Conservation (phyloP, 2,329 filamentous ascomycete species). For the Alternaria brassicae region DNA sequence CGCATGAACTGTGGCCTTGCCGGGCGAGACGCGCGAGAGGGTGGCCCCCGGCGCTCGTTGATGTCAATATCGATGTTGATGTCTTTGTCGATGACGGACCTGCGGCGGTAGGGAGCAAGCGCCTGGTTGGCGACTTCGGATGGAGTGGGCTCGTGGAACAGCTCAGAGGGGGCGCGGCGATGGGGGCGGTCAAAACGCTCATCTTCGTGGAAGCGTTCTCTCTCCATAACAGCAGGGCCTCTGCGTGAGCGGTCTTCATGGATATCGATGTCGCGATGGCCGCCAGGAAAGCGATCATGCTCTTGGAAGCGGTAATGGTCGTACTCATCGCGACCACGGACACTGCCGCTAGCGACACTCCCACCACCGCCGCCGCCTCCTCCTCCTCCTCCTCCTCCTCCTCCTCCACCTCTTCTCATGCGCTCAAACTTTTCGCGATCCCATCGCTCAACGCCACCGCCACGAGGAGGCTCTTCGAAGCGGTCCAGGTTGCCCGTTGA, state of each 20-base stretch:
- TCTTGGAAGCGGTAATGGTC: conserved; percentile 53
- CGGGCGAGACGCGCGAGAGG: conserved; percentile 62
- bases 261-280: conserved; percentile 52
- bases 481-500: conserved; percentile 55
- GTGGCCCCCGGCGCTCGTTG: conserved; percentile 51
- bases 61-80: conserved; percentile 56
- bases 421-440: conserved; percentile 60
- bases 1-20: conserved; percentile 73
- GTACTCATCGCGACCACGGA: conserved; percentile 43
- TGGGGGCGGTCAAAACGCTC: conserved; percentile 54
- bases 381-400: conserved; percentile 2
- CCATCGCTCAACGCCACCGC: conserved; percentile 53
- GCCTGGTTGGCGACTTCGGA: conserved; percentile 59
- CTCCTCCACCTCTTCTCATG: conserved; percentile 36
- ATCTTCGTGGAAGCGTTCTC: conserved; percentile 64
- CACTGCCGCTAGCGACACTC: conserved; percentile 8
- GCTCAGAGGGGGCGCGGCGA: conserved; percentile 51
- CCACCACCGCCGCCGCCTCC: conserved; percentile 18
- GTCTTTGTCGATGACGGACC: conserved; percentile 65
- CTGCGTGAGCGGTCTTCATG: conserved; percentile 54
- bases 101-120: conserved; percentile 65
- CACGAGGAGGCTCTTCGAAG: conserved; percentile 48
- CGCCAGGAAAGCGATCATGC: conserved; percentile 53
- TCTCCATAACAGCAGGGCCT: conserved; percentile 49
- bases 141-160: conserved; percentile 57